Evolutionary conservation across 2,329 filamentous ascomycete species (phyloP).

Genomic region (Talaromyces verruculosus): DNA sequence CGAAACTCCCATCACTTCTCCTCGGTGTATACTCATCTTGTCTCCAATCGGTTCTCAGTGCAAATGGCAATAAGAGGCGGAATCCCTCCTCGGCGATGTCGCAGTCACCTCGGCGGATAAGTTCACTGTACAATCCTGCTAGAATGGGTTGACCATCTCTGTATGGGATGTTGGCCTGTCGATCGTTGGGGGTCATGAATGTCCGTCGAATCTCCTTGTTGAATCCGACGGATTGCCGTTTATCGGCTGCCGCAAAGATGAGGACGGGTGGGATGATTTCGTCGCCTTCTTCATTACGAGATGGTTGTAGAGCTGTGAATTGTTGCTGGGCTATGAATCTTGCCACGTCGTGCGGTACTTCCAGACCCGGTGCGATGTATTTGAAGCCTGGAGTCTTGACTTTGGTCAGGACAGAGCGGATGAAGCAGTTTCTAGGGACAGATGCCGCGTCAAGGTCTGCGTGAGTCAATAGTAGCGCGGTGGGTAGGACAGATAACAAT

Average conservation of each 20-base stretch:
- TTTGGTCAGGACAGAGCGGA: constrained; percentile 15
- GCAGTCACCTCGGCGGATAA: neutral
- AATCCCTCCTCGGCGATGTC: constrained; percentile 17
- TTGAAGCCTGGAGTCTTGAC: constrained; percentile 16
- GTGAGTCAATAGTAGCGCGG: constrained; percentile 5
- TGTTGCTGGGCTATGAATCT: constrained; percentile 5
- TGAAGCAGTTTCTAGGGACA: constrained; percentile 16
- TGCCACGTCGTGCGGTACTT: constrained; percentile 9
- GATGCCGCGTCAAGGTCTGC: constrained; percentile 13
- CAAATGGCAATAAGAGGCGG: constrained; percentile 13
- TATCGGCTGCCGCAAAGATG: neutral
- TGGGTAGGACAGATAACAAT: neutral
- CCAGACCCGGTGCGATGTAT: constrained; percentile 14
- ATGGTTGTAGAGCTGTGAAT: neutral
- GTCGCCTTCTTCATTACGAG: neutral
- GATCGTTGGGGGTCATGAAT: neutral
- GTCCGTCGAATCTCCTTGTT: constrained; percentile 5
- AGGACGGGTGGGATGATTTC: constrained; percentile 2
- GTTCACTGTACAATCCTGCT: constrained; percentile 15
- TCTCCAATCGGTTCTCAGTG: neutral
- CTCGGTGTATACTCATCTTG: neutral
- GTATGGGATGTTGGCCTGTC: neutral
- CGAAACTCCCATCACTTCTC: constrained; percentile 12
- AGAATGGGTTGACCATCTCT: neutral
- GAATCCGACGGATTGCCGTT: neutral